A percentile compares a stretch with the other conserved stretches of the same genome.
These are phyloP conservation scores for Candida nanaspora DNA, from an alignment of 805 yeast genomes.

Conservation along the genomic window DNA sequence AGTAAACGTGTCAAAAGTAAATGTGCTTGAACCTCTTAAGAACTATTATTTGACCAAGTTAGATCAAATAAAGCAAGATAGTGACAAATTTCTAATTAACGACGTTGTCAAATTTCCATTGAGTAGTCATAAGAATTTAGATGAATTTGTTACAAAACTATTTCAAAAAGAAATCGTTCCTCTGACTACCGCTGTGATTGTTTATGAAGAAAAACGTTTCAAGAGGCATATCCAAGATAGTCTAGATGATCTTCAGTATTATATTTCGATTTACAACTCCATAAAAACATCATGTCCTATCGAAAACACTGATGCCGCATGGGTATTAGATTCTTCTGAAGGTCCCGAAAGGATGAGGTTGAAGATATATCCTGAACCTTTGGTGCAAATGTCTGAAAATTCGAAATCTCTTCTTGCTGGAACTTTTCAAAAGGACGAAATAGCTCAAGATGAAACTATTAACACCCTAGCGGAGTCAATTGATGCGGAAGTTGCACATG, in stretches of 20 bases:
- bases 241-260: conserved; percentile 49
- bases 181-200: conserved; percentile 31
- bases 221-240: conserved; percentile 57
- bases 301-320: conserved; percentile 19
- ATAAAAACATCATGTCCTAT: conserved; percentile 30
- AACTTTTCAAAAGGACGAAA: not conserved
- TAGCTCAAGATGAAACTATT: conserved; percentile 24
- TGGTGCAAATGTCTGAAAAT: not conserved
- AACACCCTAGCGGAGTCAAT: conserved; percentile 38
- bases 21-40: not conserved
- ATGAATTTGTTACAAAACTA: not conserved
- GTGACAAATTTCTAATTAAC: no score
- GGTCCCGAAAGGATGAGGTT: conserved; percentile 62
- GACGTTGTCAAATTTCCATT: not conserved
- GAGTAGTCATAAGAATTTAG: not conserved
- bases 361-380: conserved; percentile 42
- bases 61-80: no score
- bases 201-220: conserved; percentile 40
- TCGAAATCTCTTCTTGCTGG: not conserved
- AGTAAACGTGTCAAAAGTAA: not conserved
- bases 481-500: conserved; percentile 30
- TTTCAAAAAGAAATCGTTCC: conserved; percentile 23
- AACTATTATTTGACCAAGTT: no score
- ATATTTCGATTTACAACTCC: conserved; percentile 38
- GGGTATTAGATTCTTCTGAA: conserved; percentile 62